Conservation (phyloP, 768 basidiomycete species). For the Pleurotus pulmonarius region DNA sequence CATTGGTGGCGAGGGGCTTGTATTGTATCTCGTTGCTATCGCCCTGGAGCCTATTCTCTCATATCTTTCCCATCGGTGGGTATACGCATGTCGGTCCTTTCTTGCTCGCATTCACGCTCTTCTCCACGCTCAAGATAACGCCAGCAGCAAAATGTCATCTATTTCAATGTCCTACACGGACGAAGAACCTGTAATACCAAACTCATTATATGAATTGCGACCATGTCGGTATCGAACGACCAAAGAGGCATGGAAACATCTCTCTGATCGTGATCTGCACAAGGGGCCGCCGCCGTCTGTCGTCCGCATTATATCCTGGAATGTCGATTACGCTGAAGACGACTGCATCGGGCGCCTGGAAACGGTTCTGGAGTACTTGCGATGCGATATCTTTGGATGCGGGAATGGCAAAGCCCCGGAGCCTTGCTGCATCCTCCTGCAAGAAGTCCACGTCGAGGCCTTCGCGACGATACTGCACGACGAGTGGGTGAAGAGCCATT, state of each 20-base stretch:
- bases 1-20: not conserved
- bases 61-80: conserved; percentile 4
- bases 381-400: conserved; percentile 47
- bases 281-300: conserved; percentile 34
- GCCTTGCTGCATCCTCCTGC: conserved; percentile 64
- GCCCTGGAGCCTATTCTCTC: not conserved
- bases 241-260: conserved; percentile 43
- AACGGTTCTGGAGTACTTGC: conserved; percentile 51
- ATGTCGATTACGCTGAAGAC: conserved; percentile 48
- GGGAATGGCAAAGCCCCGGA: conserved; percentile 41
- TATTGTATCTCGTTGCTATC: not conserved
- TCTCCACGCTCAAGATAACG: not conserved
- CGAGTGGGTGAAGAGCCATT: conserved; percentile 61
- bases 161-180: not conserved
- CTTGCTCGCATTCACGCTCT: not conserved
- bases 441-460: conserved; percentile 53
- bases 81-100: not conserved
- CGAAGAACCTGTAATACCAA: conserved; percentile 17
- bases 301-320: conserved; percentile 68
- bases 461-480: conserved; percentile 48
- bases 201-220: conserved; percentile 23
- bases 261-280: conserved; percentile 30
- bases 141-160: not conserved
- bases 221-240: conserved; percentile 37
- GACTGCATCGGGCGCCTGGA: conserved; percentile 39